A percentile compares a stretch with the other conserved stretches of the same genome.
Evolutionary conservation across 2,329 filamentous ascomycete species (phyloP).

Genomic region (Fusarium virguliforme): DNA sequence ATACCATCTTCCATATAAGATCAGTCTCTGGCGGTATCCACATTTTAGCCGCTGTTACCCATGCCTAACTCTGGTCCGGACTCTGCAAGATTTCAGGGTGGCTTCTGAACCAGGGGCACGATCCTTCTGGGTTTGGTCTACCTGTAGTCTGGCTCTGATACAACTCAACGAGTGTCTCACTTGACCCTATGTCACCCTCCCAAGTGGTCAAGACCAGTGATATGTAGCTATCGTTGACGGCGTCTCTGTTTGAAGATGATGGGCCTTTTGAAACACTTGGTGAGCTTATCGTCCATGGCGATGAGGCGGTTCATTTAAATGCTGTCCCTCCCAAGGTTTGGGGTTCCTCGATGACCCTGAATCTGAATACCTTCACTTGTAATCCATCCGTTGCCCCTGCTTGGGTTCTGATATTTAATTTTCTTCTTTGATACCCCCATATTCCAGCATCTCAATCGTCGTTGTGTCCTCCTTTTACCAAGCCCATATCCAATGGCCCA

Average conservation of each 20-base stretch:
- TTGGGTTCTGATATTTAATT: background rate
- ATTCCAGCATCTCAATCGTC: background rate
- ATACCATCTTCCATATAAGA: background rate
- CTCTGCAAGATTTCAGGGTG: conserved; percentile 30
- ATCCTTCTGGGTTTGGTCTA: conserved; percentile 32
- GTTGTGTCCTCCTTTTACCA: background rate
- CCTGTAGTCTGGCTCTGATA: no score
- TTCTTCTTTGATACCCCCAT: background rate
- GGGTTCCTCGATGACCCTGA: background rate
- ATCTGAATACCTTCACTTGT: background rate
- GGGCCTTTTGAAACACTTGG: background rate
- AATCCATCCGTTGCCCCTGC: background rate
- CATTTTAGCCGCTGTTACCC: conserved; percentile 37
- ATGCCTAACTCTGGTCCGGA: conserved; percentile 22
- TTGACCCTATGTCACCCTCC: conserved; percentile 24
- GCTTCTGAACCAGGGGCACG: conserved; percentile 21
- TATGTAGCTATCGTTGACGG: background rate
- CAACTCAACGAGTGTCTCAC: background rate
- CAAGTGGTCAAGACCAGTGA: conserved; percentile 8
- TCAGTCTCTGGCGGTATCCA: conserved; percentile 20
- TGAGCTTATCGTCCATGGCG: conserved; percentile 7
- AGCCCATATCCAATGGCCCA: conserved; percentile 39
- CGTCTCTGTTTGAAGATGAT: conserved; percentile 24
- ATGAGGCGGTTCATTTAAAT: conserved; percentile 20
- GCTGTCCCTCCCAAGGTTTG: conserved; percentile 10